Evolutionary conservation across 306 rosid genomes (phyloP), one percentile per base, ranked within the genome.

Genomic region (Fagus crenata): DNA sequence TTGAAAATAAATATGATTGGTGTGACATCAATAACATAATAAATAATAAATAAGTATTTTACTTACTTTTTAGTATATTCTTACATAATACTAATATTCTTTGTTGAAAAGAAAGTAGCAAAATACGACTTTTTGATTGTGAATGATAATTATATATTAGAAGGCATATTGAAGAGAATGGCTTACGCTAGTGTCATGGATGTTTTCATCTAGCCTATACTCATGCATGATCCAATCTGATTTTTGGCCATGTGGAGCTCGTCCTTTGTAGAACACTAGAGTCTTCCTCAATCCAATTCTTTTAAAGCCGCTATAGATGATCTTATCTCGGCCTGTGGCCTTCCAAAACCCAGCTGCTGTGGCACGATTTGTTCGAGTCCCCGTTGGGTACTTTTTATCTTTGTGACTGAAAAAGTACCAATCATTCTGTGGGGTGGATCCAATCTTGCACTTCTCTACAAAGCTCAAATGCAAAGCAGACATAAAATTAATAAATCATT

Each of bases 181-280:
- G 46, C 87, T 82, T 82, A 87, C 90, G 69, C 33, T 65, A 37
- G 78, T 82, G 4, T 83, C 84, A 31, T 76, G 81, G 39, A 53
- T 32, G 17, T 60, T 77, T 13, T 88, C 92, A n/a, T 88, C 89
- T 5, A 88, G 89, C 12, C 92, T 80, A 31, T 88, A 88, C 40
- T 88, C 92, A 64, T 88, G 92, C 92, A 88, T 88, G 64, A 88
- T 88, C 92, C 92, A 88, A 31, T 88, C 92, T 0, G 92, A 85
- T 58, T 88, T 88, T 61, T 84, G 89, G 6, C 92, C 92, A 58
- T 86, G 92, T 14, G 92, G 92, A 54, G 92, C 92, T 84, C 92
- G 46, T 18, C 91, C 91, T 75, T 88, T 88, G 40, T 88, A 88
- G 53, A 88, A 88, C 32, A 88, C 91, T 0, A 88, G 83, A 13